Percentiles rank a stretch among this genome's conserved stretches.
Evolutionary conservation across 129 eudicot genomes (phyloP).

Genomic region (Centrapalus pauciflorus): DNA sequence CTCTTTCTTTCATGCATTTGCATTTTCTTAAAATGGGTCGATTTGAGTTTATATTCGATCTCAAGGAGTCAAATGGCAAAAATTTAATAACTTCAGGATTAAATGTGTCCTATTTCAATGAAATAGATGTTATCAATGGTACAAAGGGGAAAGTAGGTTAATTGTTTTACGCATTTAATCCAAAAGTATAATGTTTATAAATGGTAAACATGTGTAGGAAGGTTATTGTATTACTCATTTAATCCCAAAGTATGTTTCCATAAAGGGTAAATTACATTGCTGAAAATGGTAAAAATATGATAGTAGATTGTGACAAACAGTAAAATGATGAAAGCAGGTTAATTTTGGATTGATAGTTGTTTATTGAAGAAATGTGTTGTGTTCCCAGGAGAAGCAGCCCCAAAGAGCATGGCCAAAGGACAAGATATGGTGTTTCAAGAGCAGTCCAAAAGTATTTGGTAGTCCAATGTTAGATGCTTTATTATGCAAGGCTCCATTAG

Average conservation of each 20-base stretch:
- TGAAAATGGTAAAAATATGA: too few relatives aligned
- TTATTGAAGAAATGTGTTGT: neutral
- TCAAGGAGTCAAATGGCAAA: too few relatives aligned
- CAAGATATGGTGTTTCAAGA: slow-evolving; percentile 76
- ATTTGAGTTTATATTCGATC: too few relatives aligned
- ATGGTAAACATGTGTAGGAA: neutral
- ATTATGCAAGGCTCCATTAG: slow-evolving; percentile 51
- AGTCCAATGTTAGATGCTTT: slow-evolving; percentile 93
- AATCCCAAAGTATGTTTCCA: too few relatives aligned
- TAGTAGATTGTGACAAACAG: neutral
- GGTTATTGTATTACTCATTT: too few relatives aligned
- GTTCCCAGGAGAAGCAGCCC: slow-evolving; percentile 75
- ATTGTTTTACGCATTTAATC: neutral
- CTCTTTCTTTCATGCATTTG: neutral
- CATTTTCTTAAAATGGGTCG: neutral
- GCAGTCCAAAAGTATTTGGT: slow-evolving; percentile 52
- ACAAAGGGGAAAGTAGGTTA: neutral
- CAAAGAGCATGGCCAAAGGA: slow-evolving; percentile 96
- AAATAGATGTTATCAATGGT: too few relatives aligned
- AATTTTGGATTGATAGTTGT: neutral
- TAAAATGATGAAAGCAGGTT: too few relatives aligned
- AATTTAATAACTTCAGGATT: too few relatives aligned
- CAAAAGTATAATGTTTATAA: neutral
- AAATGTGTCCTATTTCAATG: too few relatives aligned
- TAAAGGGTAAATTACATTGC: too few relatives aligned